Conservation (phyloP, 148 eudicot genomes). For the Vaccinium vitisidaea region DNA sequence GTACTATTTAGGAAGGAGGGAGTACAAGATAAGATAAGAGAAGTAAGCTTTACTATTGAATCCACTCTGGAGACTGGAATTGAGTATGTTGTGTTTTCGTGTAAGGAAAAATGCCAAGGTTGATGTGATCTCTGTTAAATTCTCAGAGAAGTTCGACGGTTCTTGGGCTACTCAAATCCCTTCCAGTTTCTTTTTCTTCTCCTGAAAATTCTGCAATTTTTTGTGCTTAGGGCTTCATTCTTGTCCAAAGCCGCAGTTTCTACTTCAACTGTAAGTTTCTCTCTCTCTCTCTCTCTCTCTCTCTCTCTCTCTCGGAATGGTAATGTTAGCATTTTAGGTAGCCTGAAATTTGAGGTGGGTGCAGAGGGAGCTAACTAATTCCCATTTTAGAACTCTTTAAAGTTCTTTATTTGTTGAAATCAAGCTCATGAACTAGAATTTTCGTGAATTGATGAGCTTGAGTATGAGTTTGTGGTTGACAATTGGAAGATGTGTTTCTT, state of each 20-base stretch:
- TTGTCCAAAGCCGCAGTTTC: background rate
- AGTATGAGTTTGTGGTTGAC: background rate
- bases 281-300: constrained; percentile 7
- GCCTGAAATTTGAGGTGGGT: background rate
- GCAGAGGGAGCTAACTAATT: background rate
- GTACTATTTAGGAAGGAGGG: no score
- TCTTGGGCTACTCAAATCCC: background rate
- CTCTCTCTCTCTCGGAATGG: background rate
- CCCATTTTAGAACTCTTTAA: background rate
- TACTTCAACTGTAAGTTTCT: background rate
- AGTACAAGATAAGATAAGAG: no score
- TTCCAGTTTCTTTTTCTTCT: no score
- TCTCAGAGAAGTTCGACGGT: background rate
- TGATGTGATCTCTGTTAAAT: background rate
- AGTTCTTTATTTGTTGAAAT: background rate
- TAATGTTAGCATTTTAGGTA: background rate
- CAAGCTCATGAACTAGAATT: background rate
- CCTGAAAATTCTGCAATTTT: no score
- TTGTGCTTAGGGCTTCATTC: background rate
- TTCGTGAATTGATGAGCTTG: background rate
- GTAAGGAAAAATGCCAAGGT: background rate
- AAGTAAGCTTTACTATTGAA: no score
- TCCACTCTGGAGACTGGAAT: no score
- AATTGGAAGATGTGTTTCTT: background rate
- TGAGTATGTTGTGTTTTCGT: no score